Evolutionary conservation across 1,139 yeast species (phyloP), one percentile per base, ranked within the genome.

Genomic region (Saccharomyces hybrid): DNA sequence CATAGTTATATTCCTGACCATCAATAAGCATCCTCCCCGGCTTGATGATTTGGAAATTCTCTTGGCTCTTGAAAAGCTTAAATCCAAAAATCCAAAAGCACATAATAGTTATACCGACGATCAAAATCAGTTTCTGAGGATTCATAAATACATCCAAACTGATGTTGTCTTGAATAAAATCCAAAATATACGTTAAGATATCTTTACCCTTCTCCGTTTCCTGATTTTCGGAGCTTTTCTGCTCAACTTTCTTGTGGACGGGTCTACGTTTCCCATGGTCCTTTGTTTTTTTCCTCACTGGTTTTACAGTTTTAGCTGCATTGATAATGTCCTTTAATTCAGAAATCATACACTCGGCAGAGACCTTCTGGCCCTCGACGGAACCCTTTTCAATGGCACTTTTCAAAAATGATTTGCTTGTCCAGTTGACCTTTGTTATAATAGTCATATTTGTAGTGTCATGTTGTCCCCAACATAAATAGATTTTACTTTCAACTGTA

Each of bases 381-480:
- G 96, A 82, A 7, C 97, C 97, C 66, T 85, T 90, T 68, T 95
- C 99, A 62, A 95, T 84, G 0, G 95, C 86, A 21, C 95, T 85
- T 71, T 90, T 89, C 63, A 91, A 81, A 90, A 97, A 88, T 41
- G 95, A 85, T 68, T 88, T 88, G 12, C 91, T 95, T 3, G 88
- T 78, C 99, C 99, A 95, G 50, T 85, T 87, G 56, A 91, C 81
- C 59, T 75, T 80, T 0, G 96, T 85, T 4, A 83, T 76, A 16
- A 84, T 83, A 51, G 76, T 75, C 48, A 91, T 59, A 54, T 76
- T 77, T 2, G 98, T 89, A 8, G 73, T 59, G 70, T 90, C 89
- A 59, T 80, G 78, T 2, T 78, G 77, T 1, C 81, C 95, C 99
- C 99, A 95, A 47, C 83, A 79, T 14, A 91, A 67, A 59, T 78